Evolutionary conservation across 2,329 filamentous ascomycete species (phyloP).

Genomic region (Diaporthe vexans): DNA sequence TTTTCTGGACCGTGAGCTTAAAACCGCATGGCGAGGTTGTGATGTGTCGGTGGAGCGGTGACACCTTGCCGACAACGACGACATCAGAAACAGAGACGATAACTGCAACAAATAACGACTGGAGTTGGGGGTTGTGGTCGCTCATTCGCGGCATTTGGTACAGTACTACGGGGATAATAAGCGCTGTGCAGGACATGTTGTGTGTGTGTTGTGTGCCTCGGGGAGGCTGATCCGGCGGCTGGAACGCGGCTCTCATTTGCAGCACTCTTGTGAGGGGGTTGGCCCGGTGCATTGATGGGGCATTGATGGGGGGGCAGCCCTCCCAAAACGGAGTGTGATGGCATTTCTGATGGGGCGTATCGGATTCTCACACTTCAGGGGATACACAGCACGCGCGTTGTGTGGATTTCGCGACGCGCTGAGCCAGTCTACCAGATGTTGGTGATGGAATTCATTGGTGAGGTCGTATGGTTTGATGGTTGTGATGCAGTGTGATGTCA

Average conservation of each 20-base stretch:
- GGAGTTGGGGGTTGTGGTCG: background rate
- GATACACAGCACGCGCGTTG: background rate
- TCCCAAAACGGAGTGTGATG: conserved; percentile 12
- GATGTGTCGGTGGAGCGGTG: background rate
- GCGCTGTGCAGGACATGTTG: conserved; percentile 19
- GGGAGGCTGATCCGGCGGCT: conserved; percentile 31
- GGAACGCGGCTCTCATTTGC: conserved; percentile 39
- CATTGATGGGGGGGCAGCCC: background rate
- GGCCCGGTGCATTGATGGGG: background rate
- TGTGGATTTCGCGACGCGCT: conserved; percentile 3
- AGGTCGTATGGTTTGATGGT: background rate
- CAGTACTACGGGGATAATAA: background rate
- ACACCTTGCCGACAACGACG: background rate
- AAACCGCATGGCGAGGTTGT: background rate
- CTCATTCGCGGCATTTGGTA: background rate
- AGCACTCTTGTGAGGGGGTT: background rate
- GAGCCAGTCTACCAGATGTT: background rate
- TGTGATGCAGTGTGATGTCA: conserved; percentile 17
- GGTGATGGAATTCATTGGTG: background rate
- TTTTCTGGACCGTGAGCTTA: background rate
- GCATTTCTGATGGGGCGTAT: background rate
- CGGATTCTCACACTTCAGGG: conserved; percentile 6
- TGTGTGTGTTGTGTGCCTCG: background rate
- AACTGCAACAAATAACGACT: background rate
- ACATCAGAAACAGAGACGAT: background rate